Evolutionary conservation across 441 rosid genomes (phyloP).

Genomic region (Pelargonium myrrhifolium): DNA sequence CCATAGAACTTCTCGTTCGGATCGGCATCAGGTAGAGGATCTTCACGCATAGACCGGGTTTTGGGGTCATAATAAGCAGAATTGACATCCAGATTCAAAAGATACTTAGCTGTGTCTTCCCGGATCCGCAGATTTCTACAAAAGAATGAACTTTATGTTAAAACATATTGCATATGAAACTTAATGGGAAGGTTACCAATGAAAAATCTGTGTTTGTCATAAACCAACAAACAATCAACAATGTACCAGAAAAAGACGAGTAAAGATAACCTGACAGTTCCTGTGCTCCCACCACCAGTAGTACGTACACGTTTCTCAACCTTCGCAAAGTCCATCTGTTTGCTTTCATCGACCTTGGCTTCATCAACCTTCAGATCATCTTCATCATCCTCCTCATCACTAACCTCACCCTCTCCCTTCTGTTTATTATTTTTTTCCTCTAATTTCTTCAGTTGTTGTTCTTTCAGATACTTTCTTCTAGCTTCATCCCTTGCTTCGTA

Average conservation of each 20-base stretch:
- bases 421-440: constrained; percentile 54
- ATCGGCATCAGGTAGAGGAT: constrained; percentile 67
- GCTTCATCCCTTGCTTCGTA: constrained; percentile 73
- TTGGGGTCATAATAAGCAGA: constrained; percentile 88
- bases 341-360: constrained; percentile 90
- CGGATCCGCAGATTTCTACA: constrained; percentile 78
- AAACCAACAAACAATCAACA: no score
- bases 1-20: constrained; percentile 53
- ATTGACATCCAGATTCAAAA: constrained; percentile 72
- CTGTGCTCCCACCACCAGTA: constrained; percentile 93
- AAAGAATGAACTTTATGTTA: no score
- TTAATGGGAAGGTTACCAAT: no score
- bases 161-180: no score
- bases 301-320: constrained; percentile 93
- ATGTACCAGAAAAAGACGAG: no score
- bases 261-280: no score
- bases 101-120: constrained; percentile 84
- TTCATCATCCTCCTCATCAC: constrained; percentile 42
- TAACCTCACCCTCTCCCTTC: constrained; percentile 26
- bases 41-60: constrained; percentile 70
- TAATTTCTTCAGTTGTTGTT: constrained; percentile 56
- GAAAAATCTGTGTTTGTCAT: no score
- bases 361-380: constrained; percentile 79
- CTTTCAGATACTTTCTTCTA: constrained; percentile 48
- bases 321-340: constrained; percentile 88